These are phyloP conservation scores for Fragaria vesca DNA, from an alignment of 306 rosid species.

Conservation along the genomic window DNA sequence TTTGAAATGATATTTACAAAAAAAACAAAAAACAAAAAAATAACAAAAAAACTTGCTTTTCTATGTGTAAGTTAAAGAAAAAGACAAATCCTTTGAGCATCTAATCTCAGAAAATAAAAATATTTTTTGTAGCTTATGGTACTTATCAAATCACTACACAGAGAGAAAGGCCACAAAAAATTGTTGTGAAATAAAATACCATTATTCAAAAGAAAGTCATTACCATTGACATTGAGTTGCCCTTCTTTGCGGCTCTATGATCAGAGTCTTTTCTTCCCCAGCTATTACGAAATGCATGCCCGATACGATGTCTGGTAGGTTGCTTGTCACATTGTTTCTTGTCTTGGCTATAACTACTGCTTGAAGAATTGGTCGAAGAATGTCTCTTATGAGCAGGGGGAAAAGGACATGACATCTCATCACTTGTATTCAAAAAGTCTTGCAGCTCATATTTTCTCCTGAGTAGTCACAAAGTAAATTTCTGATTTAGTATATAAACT, in stretches of 20 bases:
- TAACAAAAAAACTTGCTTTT: neutral
- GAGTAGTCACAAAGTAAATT: conserved; percentile 29
- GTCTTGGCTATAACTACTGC: conserved; percentile 29
- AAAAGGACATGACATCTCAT: conserved; percentile 37
- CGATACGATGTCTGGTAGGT: conserved; percentile 54
- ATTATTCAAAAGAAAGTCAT: conserved; percentile 19
- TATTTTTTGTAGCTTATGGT: neutral
- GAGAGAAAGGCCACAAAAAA: neutral
- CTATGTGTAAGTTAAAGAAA: neutral
- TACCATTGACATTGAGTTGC: conserved; percentile 60
- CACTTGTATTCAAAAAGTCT: conserved; percentile 39
- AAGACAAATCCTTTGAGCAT: neutral
- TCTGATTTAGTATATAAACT: conserved; percentile 22
- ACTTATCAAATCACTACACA: neutral
- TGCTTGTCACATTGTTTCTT: conserved; percentile 53
- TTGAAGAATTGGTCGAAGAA: conserved; percentile 30
- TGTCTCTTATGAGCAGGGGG: conserved; percentile 45
- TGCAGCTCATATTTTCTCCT: conserved; percentile 83
- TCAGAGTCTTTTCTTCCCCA: conserved; percentile 79
- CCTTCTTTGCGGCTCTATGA: conserved; percentile 52
- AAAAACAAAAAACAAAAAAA: neutral
- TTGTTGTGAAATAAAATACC: neutral
- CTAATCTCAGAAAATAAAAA: neutral
- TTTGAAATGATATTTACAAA: neutral
- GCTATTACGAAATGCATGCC: conserved; percentile 66